Base-by-base conservation (phyloP, 129 eudicot species). In the Helichrysum umbraculigerum region DNA sequence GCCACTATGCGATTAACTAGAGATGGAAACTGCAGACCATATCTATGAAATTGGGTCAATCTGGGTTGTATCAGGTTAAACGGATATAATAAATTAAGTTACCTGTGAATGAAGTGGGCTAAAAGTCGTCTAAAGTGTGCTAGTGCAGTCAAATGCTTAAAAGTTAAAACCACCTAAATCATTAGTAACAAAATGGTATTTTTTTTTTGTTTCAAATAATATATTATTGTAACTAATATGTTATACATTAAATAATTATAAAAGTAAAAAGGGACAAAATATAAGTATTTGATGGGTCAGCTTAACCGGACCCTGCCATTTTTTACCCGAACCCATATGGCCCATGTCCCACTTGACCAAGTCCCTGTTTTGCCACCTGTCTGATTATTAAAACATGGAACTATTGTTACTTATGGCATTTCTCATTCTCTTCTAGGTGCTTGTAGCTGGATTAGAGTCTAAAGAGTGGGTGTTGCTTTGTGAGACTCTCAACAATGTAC, bases 381-480 rank as follows among this genome's bases (percentile, higher is more conserved):
- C 0, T 25, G 28, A 25, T 25, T 0, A 25, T 25, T 25, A 25
- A 25, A 25, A 25, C 28, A 25, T 25, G 72, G n/a, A 78, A 70
- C 29, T 42, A 42, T 54, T 28, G 44, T 52, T 71, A 47, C 35
- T 17, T 16, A 72, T 16, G 37, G 3, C 11, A 12, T 41, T 73
- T 22, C 30, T 73, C 20, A 10, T 81, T 77, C 68, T 35, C 82
- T 74, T 54, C 5, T 78, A 91, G 97, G 71, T 84, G 76, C 92
- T 91, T 59, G 33, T 85, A 66, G 37, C 58, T n/a, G 86, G 85
- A 32, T 84, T 91, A 15, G 97, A 83, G 83, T 87, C 97, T 72
- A 91, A 87, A 75, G 96, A 91, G 68, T 91, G 97, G 97, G 89
- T 91, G 72, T 63, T 85, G 37, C 85, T 83, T 19, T 89, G 96